Conservation (phyloP, 306 rosid genomes). For the Pueraria montana region DNA sequence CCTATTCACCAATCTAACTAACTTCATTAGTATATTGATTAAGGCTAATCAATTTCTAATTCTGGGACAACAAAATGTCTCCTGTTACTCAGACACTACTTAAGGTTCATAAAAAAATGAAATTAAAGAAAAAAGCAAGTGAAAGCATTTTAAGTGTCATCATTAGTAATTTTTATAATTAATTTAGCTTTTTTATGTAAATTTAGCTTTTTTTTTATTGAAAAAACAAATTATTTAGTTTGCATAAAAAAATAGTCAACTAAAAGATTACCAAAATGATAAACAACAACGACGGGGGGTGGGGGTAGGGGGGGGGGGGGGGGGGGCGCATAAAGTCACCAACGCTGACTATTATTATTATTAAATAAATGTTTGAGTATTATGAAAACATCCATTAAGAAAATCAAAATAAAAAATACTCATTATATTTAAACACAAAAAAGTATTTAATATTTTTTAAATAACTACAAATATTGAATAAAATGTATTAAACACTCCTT, state of each 20-base stretch:
- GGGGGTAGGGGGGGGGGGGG: background rate
- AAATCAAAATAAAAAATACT: background rate
- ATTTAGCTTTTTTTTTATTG: too few species aligned
- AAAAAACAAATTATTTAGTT: background rate
- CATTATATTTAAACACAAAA: background rate
- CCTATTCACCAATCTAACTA: constrained; percentile 45
- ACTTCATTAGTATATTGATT: constrained; percentile 43
- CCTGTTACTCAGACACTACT: constrained; percentile 42
- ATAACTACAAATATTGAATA: background rate
- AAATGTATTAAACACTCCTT: background rate
- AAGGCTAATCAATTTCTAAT: constrained; percentile 38
- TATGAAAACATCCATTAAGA: background rate
- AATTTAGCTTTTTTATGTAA: background rate
- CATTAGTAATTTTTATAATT: background rate
- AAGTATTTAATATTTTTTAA: background rate
- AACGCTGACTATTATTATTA: background rate
- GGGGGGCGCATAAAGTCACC: constrained; percentile 28
- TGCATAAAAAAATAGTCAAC: constrained; percentile 3
- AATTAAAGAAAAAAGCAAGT: background rate
- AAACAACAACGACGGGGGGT: background rate
- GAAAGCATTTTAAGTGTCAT: constrained; percentile 16
- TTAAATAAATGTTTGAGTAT: background rate
- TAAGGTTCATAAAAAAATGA: constrained; percentile 1
- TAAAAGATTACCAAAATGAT: constrained; percentile 2
- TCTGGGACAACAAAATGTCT: constrained; percentile 40